Conservation (phyloP, 2,329 filamentous ascomycete genomes). For the Paecilomyces sp. region DNA sequence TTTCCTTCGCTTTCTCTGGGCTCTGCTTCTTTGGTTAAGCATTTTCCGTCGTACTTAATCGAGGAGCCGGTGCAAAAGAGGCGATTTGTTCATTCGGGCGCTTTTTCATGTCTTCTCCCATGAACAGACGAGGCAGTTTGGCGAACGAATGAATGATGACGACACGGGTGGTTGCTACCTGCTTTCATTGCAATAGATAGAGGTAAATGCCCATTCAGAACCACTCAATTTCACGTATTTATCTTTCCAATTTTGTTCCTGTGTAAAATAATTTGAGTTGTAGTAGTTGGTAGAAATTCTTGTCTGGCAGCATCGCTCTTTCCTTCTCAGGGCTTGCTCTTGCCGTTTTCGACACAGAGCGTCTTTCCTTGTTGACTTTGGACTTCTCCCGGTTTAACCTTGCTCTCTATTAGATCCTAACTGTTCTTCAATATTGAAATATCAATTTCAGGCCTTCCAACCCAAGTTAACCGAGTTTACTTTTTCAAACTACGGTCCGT, state of each 20-base stretch:
- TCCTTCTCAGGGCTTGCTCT: neutral
- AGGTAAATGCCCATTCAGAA: constrained; percentile 25
- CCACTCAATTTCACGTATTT: constrained; percentile 5
- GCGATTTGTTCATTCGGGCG: constrained; percentile 25
- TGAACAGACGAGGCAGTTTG: constrained; percentile 15
- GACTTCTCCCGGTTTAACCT: neutral
- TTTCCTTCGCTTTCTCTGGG: constrained; percentile 20
- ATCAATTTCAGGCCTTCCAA: neutral
- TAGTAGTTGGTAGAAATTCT: constrained; percentile 3
- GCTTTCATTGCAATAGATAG: constrained; percentile 24
- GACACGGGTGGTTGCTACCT: constrained; percentile 23
- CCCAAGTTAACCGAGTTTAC: neutral
- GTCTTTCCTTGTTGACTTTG: neutral
- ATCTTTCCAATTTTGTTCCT: neutral
- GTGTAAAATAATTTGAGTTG: neutral
- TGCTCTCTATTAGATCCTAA: neutral
- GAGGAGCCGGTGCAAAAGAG: constrained; percentile 30
- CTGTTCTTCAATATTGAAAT: neutral
- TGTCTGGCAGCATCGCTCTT: neutral
- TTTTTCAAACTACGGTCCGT: neutral
- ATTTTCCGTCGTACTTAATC: constrained; percentile 28
- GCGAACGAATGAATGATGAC: constrained; percentile 23
- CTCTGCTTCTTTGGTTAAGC: constrained; percentile 32
- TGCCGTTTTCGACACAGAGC: neutral
- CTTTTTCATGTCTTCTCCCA: constrained; percentile 14